A percentile compares a stretch with the other conserved stretches of the same genome.
Conservation (phyloP, 257 asterid genomes). For the Buddleja alternifolia region DNA sequence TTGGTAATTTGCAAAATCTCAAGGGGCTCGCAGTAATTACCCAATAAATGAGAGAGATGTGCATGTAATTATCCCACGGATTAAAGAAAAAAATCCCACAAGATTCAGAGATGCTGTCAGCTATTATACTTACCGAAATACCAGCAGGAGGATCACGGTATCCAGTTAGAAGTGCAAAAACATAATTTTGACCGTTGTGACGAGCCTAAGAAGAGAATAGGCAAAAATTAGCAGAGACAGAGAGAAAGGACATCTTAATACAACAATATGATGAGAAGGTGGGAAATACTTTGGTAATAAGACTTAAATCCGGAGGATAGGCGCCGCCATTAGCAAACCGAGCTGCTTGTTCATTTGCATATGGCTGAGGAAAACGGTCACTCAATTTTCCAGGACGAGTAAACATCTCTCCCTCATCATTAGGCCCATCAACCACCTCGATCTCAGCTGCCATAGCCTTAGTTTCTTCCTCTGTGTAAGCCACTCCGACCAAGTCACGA, state of each 20-base stretch:
- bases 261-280: slow-evolving; percentile 8
- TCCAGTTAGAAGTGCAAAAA: slow-evolving; percentile 60
- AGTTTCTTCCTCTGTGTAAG: slow-evolving; percentile 78
- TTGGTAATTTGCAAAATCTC: too few relatives aligned
- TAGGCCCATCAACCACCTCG: slow-evolving; percentile 80
- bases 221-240: slow-evolving; percentile 11
- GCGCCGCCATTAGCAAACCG: slow-evolving; percentile 87
- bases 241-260: not conserved
- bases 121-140: slow-evolving; percentile 46
- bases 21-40: too few relatives aligned
- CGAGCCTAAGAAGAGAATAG: slow-evolving; percentile 50
- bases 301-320: slow-evolving; percentile 83
- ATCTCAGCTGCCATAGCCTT: slow-evolving; percentile 88
- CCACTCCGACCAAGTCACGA: slow-evolving; percentile 74
- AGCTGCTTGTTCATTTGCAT: slow-evolving; percentile 72
- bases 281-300: slow-evolving; percentile 61
- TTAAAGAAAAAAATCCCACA: not conserved
- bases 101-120: not conserved
- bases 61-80: too few relatives aligned
- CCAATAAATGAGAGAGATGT: too few relatives aligned
- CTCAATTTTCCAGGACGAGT: slow-evolving; percentile 78
- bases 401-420: slow-evolving; percentile 84
- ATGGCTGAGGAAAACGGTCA: slow-evolving; percentile 78
- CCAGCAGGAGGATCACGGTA: slow-evolving; percentile 77
- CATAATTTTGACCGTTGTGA: slow-evolving; percentile 67